These are phyloP conservation scores for Kodamaea plutei DNA, from an alignment of 1,139 yeast species.

Conservation along the genomic window DNA sequence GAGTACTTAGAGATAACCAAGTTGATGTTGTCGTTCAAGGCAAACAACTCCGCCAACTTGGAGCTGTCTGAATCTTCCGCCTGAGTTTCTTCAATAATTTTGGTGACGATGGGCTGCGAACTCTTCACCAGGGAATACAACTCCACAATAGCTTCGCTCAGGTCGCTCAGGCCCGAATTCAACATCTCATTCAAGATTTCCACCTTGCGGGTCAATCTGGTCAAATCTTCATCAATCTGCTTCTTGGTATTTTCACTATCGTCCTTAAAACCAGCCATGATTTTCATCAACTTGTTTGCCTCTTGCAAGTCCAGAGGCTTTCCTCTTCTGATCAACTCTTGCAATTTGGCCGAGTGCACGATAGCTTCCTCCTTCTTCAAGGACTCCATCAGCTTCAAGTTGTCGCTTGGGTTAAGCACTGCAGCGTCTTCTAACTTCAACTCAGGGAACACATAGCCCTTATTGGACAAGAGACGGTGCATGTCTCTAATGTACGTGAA, in stretches of 20 bases:
- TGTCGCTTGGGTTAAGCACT: constrained; percentile 88
- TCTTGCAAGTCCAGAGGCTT: constrained; percentile 93
- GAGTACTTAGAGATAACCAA: constrained; percentile 64
- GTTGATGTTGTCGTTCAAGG: constrained; percentile 75
- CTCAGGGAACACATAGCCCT: constrained; percentile 90
- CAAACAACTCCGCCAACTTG: constrained; percentile 61
- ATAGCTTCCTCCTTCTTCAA: constrained; percentile 87
- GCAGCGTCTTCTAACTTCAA: constrained; percentile 88
- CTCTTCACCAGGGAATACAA: constrained; percentile 75
- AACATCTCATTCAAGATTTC: constrained; percentile 90
- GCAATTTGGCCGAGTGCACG: constrained; percentile 92
- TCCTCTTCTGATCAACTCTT: constrained; percentile 92
- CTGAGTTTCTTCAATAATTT: constrained; percentile 74
- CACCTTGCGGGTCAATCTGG: constrained; percentile 81
- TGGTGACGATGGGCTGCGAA: constrained; percentile 83
- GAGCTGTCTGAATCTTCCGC: constrained; percentile 43
- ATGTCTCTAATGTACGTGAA: constrained; percentile 89
- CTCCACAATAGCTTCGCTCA: constrained; percentile 71
- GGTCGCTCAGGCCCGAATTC: constrained; percentile 47
- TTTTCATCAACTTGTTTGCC: constrained; percentile 93
- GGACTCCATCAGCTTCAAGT: constrained; percentile 83
- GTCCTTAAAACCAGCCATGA: constrained; percentile 96
- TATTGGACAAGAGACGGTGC: constrained; percentile 85
- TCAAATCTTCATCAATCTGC: constrained; percentile 79
- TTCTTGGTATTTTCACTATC: constrained; percentile 72